phyloP scores from a whole-genome alignment of 257 asterid genomes.

The Prunella vulgaris region DNA sequence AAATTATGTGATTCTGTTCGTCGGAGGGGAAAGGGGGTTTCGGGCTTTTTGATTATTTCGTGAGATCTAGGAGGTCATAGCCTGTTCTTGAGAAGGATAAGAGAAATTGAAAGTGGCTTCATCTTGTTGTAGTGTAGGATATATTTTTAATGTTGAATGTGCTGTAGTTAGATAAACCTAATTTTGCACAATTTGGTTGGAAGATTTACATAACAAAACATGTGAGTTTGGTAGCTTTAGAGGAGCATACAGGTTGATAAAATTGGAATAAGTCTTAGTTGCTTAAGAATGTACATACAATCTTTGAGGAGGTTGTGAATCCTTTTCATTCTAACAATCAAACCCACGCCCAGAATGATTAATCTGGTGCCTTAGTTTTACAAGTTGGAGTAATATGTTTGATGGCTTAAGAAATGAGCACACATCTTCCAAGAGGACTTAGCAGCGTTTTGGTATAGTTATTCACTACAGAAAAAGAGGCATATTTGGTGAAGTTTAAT shows the following conservation, averaged over 20 bases:
- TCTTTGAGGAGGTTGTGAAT: background rate
- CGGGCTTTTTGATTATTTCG: slow-evolving; percentile 15
- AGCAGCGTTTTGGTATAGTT: background rate
- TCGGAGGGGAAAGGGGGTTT: slow-evolving; percentile 7
- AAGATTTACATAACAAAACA: background rate
- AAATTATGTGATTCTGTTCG: background rate
- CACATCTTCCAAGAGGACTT: background rate
- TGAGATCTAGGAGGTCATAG: slow-evolving; percentile 27
- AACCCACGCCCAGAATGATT: too few relatives aligned
- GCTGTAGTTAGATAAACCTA: background rate
- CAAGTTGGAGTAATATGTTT: background rate
- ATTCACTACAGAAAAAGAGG: background rate
- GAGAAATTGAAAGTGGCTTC: background rate
- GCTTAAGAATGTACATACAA: background rate
- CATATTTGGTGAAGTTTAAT: background rate
- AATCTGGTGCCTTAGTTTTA: background rate
- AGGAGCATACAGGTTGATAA: background rate
- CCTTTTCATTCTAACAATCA: background rate
- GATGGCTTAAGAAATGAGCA: background rate
- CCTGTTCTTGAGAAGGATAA: slow-evolving; percentile 6
- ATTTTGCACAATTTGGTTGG: background rate
- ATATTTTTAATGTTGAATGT: background rate
- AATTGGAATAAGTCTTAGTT: background rate
- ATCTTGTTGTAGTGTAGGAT: background rate
- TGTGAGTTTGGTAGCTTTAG: background rate